Evolutionary conservation across 2,329 filamentous ascomycete genomes (phyloP).

Genomic region (Cladosporium sphaerospermum): DNA sequence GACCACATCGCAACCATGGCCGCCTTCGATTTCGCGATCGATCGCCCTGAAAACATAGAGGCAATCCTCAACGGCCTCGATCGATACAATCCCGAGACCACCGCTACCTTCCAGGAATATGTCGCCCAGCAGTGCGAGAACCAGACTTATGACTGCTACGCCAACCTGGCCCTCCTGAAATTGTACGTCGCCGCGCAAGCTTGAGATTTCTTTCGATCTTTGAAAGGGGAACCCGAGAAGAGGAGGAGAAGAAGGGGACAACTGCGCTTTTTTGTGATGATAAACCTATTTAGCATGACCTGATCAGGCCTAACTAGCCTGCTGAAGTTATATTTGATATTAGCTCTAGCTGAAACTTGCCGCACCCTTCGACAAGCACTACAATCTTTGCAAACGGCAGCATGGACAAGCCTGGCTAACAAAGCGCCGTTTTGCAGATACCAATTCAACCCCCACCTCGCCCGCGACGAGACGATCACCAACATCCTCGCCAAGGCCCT

Average conservation of each 20-base stretch:
- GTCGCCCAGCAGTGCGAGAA: conserved; percentile 91
- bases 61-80: conserved; percentile 94
- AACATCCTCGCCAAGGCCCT: conserved; percentile 98
- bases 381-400: conserved; percentile 3
- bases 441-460: conserved; percentile 98
- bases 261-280: conserved; percentile 57
- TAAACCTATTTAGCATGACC: conserved; percentile 95
- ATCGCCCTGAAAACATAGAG: conserved; percentile 87
- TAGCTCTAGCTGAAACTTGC: conserved; percentile 65
- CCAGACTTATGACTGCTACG: conserved; percentile 90
- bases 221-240: conserved; percentile 52
- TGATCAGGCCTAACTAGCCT: conserved; percentile 54
- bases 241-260: conserved; percentile 66
- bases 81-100: conserved; percentile 97
- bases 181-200: conserved; percentile 65
- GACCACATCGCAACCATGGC: conserved; percentile 32
- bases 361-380: not conserved
- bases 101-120: conserved; percentile 87
- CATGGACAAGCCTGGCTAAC: conserved; percentile 2
- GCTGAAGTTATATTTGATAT: conserved; percentile 61
- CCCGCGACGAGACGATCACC: conserved; percentile 94
- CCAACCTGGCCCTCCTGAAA: conserved; percentile 92
- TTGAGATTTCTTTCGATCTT: not conserved
- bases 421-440: conserved; percentile 55
- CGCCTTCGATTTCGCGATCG: conserved; percentile 79